Percentiles rank a stretch among this genome's conserved stretches.
phyloP scores from a whole-genome alignment of 164 flowering plant species.

The Vitis riparia region DNA sequence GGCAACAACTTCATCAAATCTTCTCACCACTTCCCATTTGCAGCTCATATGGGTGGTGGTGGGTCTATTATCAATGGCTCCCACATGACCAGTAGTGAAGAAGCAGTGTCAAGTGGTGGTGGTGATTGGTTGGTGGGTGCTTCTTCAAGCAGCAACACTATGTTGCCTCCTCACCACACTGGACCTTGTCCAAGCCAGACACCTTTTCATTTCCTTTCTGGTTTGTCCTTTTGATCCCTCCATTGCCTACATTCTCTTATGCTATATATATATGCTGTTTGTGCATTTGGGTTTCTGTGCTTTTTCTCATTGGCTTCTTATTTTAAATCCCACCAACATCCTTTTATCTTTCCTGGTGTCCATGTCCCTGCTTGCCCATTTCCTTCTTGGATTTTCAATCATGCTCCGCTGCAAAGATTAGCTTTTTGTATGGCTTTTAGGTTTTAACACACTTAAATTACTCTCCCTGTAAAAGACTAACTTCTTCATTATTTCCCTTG shows the following conservation, averaged over 20 bases:
- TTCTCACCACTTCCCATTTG: background rate
- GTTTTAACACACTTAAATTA: no score
- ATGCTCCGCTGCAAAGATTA: no score
- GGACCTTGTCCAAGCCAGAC: slow-evolving; percentile 12
- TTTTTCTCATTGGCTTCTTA: slow-evolving; percentile 1
- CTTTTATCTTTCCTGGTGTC: no score
- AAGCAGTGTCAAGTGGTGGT: background rate
- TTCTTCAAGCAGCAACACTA: slow-evolving; percentile 8
- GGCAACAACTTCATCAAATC: background rate
- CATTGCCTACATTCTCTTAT: background rate
- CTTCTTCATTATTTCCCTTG: no score
- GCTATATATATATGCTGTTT: background rate
- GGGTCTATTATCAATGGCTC: background rate
- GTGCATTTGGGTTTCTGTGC: slow-evolving; percentile 8
- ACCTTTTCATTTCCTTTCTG: slow-evolving; percentile 22
- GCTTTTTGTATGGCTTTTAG: no score
- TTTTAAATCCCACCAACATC: no score
- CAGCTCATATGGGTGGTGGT: background rate
- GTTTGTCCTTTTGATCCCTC: slow-evolving; percentile 12
- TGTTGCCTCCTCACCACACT: background rate
- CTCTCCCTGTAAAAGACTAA: no score
- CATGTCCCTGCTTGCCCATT: no score
- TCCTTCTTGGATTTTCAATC: no score
- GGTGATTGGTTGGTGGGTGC: background rate
- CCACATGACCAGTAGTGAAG: background rate